Evolutionary conservation across 1,139 yeast species (phyloP).

Genomic region (Kodamaea sp.): DNA sequence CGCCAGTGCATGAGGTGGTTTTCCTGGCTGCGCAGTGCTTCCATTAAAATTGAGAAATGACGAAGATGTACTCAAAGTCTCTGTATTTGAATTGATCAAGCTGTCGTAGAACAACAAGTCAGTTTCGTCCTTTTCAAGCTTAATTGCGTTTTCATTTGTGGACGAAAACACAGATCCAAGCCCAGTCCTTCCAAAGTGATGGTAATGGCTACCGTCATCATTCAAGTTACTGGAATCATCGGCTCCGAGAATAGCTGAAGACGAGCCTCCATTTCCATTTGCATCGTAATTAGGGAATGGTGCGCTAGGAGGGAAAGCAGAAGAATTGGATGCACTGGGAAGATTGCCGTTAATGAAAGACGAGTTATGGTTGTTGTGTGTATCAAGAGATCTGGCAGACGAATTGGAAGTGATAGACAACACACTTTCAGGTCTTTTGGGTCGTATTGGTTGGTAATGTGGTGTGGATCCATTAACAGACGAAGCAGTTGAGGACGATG

Average conservation of each 20-base stretch:
- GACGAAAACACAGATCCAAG: constrained; percentile 14
- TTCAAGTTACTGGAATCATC: constrained; percentile 6
- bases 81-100: constrained; percentile 7
- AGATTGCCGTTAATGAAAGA: constrained; percentile 19
- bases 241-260: constrained; percentile 8
- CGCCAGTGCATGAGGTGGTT: background rate
- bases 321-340: constrained; percentile 28
- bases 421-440: constrained; percentile 46
- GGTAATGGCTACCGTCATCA: constrained; percentile 12
- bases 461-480: constrained; percentile 16
- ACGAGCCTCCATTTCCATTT: constrained; percentile 5
- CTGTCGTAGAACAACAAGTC: constrained; percentile 11
- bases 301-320: constrained; percentile 35
- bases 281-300: constrained; percentile 10
- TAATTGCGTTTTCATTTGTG: constrained; percentile 5
- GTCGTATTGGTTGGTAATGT: constrained; percentile 30
- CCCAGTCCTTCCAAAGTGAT: constrained; percentile 19
- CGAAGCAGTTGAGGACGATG: constrained; percentile 15
- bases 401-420: constrained; percentile 43
- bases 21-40: too few relatives aligned
- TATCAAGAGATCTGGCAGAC: constrained; percentile 24
- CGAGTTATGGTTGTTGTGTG: constrained; percentile 19
- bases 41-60: constrained; percentile 12
- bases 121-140: constrained; percentile 8
- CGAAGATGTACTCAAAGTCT: constrained; percentile 13